Percentiles rank a stretch among this genome's conserved stretches.
phyloP scores from a whole-genome alignment of 2,329 filamentous ascomycete species.

The Shiraia bambusicola region DNA sequence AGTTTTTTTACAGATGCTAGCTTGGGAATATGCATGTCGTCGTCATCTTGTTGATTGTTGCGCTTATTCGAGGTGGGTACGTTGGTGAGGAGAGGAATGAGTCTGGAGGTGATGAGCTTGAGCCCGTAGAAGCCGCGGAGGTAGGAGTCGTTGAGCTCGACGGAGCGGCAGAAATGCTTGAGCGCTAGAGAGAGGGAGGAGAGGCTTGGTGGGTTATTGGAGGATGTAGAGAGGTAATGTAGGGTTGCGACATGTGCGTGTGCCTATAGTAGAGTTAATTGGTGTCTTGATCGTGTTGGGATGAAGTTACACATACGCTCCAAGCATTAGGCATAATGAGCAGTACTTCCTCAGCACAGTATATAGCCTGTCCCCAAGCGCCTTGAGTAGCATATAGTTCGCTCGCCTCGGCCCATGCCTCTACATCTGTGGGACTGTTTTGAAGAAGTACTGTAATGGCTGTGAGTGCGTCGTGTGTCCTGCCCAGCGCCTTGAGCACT shows the following conservation, averaged over 20 bases:
- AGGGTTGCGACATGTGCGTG: constrained; percentile 86
- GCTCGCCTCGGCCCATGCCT: constrained; percentile 89
- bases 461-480: constrained; percentile 69
- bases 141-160: constrained; percentile 93
- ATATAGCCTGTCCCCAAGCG: constrained; percentile 79
- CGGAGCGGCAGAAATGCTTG: constrained; percentile 82
- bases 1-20: constrained; percentile 64
- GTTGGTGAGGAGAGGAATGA: constrained; percentile 37
- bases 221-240: constrained; percentile 64
- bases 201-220: constrained; percentile 30
- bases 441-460: constrained; percentile 76
- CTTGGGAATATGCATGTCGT: constrained; percentile 55
- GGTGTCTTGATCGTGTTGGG: constrained; percentile 9
- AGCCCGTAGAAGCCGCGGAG: constrained; percentile 90
- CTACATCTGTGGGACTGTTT: constrained; percentile 82
- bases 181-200: constrained; percentile 67
- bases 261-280: constrained; percentile 55
- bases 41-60: constrained; percentile 35
- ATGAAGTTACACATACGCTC: constrained; percentile 65
- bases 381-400: constrained; percentile 83
- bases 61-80: constrained; percentile 27
- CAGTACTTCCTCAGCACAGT: constrained; percentile 85
- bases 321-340: constrained; percentile 87
- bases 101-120: constrained; percentile 64
- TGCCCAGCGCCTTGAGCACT: constrained; percentile 72